Evolutionary conservation across 2,329 filamentous ascomycete species (phyloP), one percentile per base, ranked within the genome.

Genomic region (Drechmeria coniospora): DNA sequence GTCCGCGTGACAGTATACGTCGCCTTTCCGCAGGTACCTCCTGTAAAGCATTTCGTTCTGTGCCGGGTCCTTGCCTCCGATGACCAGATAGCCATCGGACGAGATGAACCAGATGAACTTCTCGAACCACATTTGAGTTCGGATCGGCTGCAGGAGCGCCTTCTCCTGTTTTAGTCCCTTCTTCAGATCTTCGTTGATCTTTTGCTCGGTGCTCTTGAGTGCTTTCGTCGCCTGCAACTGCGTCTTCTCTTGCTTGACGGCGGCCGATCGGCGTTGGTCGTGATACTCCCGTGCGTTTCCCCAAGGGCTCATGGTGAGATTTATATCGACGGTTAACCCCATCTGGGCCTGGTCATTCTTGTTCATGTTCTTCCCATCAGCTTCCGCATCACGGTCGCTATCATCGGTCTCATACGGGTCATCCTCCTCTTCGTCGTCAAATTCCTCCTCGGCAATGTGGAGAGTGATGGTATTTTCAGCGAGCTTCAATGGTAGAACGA

Each of bases 51-150:
- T 76, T 49, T 98, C 90, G 43, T 79, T 84, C 48, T 98, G 90
- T 42, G 82, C 78, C 2, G 75, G 68, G 56, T 98, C 90, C 35
- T 82, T 83, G 11, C 84, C 87, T 24, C 75, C 87, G 11, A 98
- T 65, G 1, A 95, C 80, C 5, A 98, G 65, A 48, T 95, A 94
- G 4, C 87, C 86, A 45, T 98, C 90, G 0, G 84, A 92, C 1
- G 86, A 94, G 40, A 95, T 70, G 55, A 98, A 98, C 67, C 83
- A 95, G 16, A 75, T 62, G 43, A 93, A 98, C 53, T 98, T 98
- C 45, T 98, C 90, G 40, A 94, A 98, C 90, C 90, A 98, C 43
- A 86, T 69, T 38, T 76, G 78, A 44, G 75, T 79, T 31, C 90
- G 71, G 7, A 93, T 77, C 0, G 79, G 83, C 25, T 86, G 74